Evolutionary conservation across 2,329 filamentous ascomycete species (phyloP).

Genomic region (Talaromyces sp.): DNA sequence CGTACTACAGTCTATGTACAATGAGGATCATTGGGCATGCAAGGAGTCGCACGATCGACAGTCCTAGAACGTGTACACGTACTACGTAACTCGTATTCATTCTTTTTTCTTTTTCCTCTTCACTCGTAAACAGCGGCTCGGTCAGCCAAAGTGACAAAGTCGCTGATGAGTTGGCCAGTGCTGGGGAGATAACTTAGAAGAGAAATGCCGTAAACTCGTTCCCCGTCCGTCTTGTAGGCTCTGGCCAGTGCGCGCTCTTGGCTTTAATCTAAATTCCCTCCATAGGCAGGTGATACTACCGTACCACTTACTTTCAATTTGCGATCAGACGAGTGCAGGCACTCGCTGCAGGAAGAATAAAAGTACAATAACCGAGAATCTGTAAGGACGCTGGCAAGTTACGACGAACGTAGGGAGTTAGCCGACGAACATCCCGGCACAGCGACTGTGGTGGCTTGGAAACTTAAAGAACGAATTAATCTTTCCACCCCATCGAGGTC

Average conservation of each 20-base stretch:
- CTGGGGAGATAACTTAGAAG: not conserved
- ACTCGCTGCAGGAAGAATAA: not conserved
- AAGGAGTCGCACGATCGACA: conserved; percentile 4
- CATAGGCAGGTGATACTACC: not conserved
- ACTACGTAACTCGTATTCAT: not conserved
- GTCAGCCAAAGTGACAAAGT: not conserved
- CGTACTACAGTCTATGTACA: not conserved
- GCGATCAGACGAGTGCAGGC: not conserved
- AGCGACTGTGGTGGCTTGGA: not conserved
- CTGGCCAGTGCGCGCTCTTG: not conserved
- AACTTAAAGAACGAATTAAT: not conserved
- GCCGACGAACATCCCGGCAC: not conserved
- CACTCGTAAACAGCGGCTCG: not conserved
- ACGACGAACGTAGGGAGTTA: not conserved
- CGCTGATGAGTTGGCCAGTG: not conserved
- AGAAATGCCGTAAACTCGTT: not conserved
- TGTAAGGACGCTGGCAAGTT: not conserved
- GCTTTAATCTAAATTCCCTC: conserved; percentile 6
- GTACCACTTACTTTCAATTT: not conserved
- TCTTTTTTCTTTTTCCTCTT: not conserved
- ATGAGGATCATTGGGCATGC: conserved; percentile 4
- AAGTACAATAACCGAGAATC: not conserved
- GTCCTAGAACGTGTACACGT: not conserved
- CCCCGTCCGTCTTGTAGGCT: not conserved
- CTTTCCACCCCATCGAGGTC: not conserved